Evolutionary conservation across 2,329 filamentous ascomycete species (phyloP).

Genomic region (Sclerotinia subarctica): DNA sequence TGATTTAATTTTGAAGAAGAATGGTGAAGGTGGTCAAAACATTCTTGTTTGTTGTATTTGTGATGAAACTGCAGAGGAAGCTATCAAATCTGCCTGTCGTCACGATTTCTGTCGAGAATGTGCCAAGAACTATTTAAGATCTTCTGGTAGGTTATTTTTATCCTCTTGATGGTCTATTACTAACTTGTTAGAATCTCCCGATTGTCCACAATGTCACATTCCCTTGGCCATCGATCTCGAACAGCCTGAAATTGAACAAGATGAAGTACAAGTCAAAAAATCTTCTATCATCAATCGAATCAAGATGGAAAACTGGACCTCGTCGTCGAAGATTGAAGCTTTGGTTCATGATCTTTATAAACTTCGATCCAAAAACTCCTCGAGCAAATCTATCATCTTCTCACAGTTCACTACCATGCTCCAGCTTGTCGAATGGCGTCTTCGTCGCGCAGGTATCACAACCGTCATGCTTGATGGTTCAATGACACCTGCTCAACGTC

Average conservation of each 20-base stretch:
- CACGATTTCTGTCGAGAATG: conserved; percentile 89
- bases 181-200: conserved; percentile 49
- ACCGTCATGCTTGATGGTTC: conserved; percentile 97
- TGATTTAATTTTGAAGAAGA: conserved; percentile 87
- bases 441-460: conserved; percentile 93
- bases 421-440: conserved; percentile 93
- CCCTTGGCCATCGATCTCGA: conserved; percentile 86
- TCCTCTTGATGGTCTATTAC: conserved; percentile 17
- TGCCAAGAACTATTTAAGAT: conserved; percentile 74
- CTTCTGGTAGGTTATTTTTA: conserved; percentile 58
- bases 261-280: conserved; percentile 83
- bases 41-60: conserved; percentile 90
- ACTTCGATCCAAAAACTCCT: conserved; percentile 86
- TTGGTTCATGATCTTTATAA: conserved; percentile 92
- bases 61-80: conserved; percentile 93
- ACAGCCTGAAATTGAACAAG: conserved; percentile 91
- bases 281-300: conserved; percentile 98
- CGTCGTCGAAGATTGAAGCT: conserved; percentile 96
- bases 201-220: conserved; percentile 92
- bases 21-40: conserved; percentile 82
- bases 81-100: conserved; percentile 85
- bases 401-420: conserved; percentile 97
- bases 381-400: conserved; percentile 95
- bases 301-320: conserved; percentile 98
- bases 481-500: conserved; percentile 92